These are phyloP conservation scores for Eucalyptus erythrocorys DNA, from an alignment of 345 rosid species.

Conservation along the genomic window DNA sequence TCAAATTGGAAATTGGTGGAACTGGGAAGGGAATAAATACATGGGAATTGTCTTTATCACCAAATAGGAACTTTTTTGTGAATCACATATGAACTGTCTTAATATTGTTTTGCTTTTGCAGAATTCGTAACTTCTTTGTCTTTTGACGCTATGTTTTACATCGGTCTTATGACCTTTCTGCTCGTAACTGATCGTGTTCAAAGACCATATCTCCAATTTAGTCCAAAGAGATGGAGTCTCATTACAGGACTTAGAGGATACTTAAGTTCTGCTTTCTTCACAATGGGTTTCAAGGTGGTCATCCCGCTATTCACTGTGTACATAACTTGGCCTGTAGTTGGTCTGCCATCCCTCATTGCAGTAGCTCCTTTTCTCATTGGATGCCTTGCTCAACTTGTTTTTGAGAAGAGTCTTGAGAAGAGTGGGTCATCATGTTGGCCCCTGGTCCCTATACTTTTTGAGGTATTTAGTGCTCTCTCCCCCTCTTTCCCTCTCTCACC, in stretches of 20 bases:
- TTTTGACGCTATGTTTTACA: conserved; percentile 57
- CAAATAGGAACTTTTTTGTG: background rate
- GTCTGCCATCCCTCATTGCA: conserved; percentile 46
- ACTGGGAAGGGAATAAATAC: background rate
- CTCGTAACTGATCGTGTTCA: conserved; percentile 51
- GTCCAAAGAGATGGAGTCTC: conserved; percentile 80
- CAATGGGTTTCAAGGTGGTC: conserved; percentile 55
- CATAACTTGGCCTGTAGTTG: conserved; percentile 67
- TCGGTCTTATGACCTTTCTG: conserved; percentile 62
- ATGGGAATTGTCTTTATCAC: background rate
- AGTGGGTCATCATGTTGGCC: conserved; percentile 81
- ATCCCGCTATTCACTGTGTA: conserved; percentile 41
- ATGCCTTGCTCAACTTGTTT: conserved; percentile 55
- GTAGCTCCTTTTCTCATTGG: conserved; percentile 70
- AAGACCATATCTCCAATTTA: conserved; percentile 75
- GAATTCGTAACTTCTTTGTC: conserved; percentile 46
- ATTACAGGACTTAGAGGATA: conserved; percentile 81
- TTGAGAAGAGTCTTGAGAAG: conserved; percentile 42
- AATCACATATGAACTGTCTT: background rate
- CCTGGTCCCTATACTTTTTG: conserved; percentile 61
- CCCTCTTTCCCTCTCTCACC: background rate
- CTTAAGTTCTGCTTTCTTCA: conserved; percentile 43
- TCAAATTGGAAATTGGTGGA: background rate
- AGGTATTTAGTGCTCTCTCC: conserved; percentile 27
- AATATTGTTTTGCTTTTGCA: conserved; percentile 16